Conservation (phyloP, 139 green algal genomes). For the Chlamydomonas applanata region DNA sequence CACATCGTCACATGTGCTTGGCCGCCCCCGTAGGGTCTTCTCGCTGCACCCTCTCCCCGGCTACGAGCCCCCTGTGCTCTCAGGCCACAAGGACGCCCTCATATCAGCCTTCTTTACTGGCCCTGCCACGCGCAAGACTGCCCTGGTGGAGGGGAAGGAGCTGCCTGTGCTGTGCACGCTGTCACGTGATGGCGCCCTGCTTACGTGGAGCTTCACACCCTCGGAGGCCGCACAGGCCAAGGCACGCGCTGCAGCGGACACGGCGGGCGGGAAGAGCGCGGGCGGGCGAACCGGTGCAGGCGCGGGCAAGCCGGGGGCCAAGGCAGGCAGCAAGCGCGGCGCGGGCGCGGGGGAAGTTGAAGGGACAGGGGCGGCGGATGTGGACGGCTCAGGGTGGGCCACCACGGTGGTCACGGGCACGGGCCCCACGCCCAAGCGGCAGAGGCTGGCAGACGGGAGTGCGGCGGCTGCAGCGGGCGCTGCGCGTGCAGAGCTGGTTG, state of each 20-base stretch:
- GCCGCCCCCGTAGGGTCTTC: conserved; percentile 58
- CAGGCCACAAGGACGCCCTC: conserved; percentile 79
- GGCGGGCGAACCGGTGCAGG: too few species aligned
- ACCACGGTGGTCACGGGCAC: neutral
- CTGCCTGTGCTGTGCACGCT: conserved; percentile 71
- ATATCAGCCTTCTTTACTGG: conserved; percentile 76
- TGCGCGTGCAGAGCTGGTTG: neutral
- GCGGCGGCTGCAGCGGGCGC: neutral
- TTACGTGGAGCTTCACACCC: conserved; percentile 61
- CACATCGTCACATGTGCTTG: too few species aligned
- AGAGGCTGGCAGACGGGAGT: neutral
- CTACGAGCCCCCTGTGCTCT: conserved; percentile 77
- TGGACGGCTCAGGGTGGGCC: neutral
- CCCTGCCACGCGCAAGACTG: conserved; percentile 11
- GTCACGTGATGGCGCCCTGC: conserved; percentile 83
- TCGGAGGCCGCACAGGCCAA: neutral
- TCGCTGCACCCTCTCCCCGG: conserved; percentile 76
- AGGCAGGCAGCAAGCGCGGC: neutral
- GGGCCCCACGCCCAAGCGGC: conserved; percentile 12
- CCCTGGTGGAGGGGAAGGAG: conserved; percentile 49
- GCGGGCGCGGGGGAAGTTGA: neutral
- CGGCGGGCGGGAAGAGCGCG: neutral
- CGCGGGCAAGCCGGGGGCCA: conserved; percentile 3
- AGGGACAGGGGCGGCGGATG: neutral
- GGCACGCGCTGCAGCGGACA: neutral